Conservation (phyloP, 2,329 filamentous ascomycete species). For the Truncatella angustata region DNA sequence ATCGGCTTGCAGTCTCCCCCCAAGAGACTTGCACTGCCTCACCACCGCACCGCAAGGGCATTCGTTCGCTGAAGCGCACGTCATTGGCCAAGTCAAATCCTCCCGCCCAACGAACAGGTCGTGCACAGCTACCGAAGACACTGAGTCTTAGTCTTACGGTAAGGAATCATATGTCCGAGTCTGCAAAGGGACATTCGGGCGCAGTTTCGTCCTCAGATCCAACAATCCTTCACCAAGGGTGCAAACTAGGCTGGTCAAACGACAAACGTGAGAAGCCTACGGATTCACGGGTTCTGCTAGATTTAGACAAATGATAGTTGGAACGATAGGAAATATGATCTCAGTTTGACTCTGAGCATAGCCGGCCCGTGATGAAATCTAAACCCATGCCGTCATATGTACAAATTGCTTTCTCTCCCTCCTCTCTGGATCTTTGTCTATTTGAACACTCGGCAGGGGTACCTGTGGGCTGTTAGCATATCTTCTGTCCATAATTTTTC, state of each 20-base stretch:
- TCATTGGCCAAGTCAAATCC: too few species aligned
- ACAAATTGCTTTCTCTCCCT: slow-evolving; percentile 16
- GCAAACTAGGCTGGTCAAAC: neutral
- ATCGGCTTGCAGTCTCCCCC: neutral
- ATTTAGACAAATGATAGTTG: neutral
- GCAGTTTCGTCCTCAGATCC: too few species aligned
- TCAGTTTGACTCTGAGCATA: neutral
- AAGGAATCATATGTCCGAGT: too few species aligned
- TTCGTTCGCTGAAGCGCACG: too few species aligned
- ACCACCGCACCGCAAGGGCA: too few species aligned
- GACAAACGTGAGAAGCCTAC: neutral
- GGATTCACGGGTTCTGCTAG: neutral
- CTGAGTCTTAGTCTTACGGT: too few species aligned
- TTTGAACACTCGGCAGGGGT: slow-evolving; percentile 63
- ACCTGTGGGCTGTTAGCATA: slow-evolving; percentile 43
- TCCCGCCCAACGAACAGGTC: too few species aligned
- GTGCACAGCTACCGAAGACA: too few species aligned
- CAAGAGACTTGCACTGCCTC: too few species aligned
- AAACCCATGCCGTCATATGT: slow-evolving; percentile 20
- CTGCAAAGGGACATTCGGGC: too few species aligned
- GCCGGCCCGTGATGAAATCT: slow-evolving; percentile 9
- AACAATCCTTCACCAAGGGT: too few species aligned
- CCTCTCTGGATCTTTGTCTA: slow-evolving; percentile 31
- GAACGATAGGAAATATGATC: neutral
- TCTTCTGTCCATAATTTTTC: slow-evolving; percentile 8